Evolutionary conservation across 192 early-diverging fungal species (phyloP), one percentile per base, ranked within the genome.

Genomic region (Polychytrium aggregatum): DNA sequence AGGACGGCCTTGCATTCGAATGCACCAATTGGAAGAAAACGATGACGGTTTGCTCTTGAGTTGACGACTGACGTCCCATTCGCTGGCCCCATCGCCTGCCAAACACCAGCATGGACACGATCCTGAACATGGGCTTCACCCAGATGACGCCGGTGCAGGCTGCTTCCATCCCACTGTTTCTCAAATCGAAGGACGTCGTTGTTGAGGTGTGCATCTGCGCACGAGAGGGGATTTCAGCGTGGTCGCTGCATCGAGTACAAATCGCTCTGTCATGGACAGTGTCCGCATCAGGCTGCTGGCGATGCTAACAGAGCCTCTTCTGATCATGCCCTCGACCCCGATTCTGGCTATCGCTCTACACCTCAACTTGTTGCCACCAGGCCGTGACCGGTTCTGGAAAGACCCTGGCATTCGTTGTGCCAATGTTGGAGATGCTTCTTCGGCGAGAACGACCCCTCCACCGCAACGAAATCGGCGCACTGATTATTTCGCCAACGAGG

Each of bases 321-420:
- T n/a, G n/a, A n/a, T n/a, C n/a, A n/a, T n/a, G n/a, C n/a, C n/a
- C n/a, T n/a, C n/a, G n/a, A n/a, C n/a, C n/a, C n/a, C n/a, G n/a
- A n/a, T n/a, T n/a, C n/a, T n/a, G n/a, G n/a, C n/a, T n/a, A n/a
- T n/a, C n/a, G n/a, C n/a, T n/a, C n/a, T n/a, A n/a, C n/a, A n/a
- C n/a, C 20, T 18, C 20, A 36, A 36, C 10, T n/a, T 2, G 0
- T 10, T 11, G 21, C 27, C 6, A 41, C 46, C 53, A 82, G 72
- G 93, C 92, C 6, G 88, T 87, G 8, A 97, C 94, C 1, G 94
- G 94, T 11, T 97, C 94, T 0, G 94, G 94, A 39, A 97, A 97
- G 56, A 97, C 94, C 2, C 71, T 95, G 7, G 65, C 90, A 5
- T 97, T 95, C 65, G 68, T 92, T 1, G 79, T 95, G 20, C 94